Conservation (phyloP, 148 eudicot species). For the Nyssa sinensis region DNA sequence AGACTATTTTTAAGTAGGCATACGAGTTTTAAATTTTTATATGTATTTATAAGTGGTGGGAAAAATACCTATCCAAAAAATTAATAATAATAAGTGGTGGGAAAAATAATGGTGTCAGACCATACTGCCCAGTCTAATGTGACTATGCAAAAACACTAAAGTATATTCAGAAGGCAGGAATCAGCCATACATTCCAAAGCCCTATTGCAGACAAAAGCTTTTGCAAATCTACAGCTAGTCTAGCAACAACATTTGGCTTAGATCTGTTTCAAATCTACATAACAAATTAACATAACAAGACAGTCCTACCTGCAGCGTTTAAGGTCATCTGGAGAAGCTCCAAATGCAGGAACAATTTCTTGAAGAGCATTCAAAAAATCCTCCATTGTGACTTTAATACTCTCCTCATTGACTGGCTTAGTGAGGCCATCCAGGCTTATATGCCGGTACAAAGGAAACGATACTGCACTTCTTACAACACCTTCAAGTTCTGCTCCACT, state of each 20-base stretch:
- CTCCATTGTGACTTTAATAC: slow-evolving; percentile 90
- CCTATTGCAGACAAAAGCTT: not conserved
- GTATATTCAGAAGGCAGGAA: not conserved
- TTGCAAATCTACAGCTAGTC: not conserved
- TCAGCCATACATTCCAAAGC: not conserved
- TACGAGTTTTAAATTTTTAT: no score
- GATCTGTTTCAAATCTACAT: not conserved
- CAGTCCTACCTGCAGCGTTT: slow-evolving; percentile 83
- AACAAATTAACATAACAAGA: not conserved
- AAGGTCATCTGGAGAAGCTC: slow-evolving; percentile 94
- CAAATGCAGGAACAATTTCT: slow-evolving; percentile 94
- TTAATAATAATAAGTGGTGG: no score
- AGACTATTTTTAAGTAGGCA: no score
- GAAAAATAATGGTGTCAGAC: no score
- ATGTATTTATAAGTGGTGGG: no score
- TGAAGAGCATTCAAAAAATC: slow-evolving; percentile 80
- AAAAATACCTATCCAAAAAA: no score
- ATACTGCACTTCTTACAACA: slow-evolving; percentile 97
- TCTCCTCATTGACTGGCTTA: slow-evolving; percentile 91
- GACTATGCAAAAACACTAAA: not conserved
- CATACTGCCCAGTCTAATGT: not conserved
- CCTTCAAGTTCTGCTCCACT: slow-evolving; percentile 99
- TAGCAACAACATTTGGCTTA: not conserved
- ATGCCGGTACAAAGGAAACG: slow-evolving; percentile 89
- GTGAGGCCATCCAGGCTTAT: slow-evolving; percentile 90